Base-by-base conservation (phyloP, 371 early-diverging fungal genomes). In the Zopfochytrium polystomum region DNA sequence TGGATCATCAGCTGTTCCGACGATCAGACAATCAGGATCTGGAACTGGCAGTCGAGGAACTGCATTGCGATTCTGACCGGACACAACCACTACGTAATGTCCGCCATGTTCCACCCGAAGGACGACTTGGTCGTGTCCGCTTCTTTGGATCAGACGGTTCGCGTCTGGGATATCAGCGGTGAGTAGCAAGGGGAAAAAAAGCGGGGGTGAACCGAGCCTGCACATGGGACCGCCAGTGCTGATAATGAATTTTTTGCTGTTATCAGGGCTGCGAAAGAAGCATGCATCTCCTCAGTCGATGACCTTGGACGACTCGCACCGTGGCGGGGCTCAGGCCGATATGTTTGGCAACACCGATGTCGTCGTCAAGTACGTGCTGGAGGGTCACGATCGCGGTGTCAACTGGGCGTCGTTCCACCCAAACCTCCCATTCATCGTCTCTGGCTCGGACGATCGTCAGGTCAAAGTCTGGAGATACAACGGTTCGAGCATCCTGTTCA, bases 81-180 rank as follows among this genome's bases (percentile, higher is more conserved):
- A 1, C 99, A 98, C 77, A 96, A 94, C 67, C 98, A 99, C 77
- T 99, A 99, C 76, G 98, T 99, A n/a, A 99, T 99, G 99, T 86
- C 88, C 58, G 99, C 96, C 2, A 87, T 89, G 71, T 99, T 99
- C 82, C 94, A 99, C 68, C 95, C 96, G 43, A 92, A 89, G 63
- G 93, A 95, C 31, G 93, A 97, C 61, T 75, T 96, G 25, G 86
- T 99, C 55, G 93, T 97, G 3, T 95, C 95, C 22, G 97, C 96
- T 1, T 94, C 93, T 4, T 82, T 99, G 74, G 99, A 99, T 77
- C 95, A 96, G 72, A 98, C 99, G 18, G 91, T 99, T 0, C 85
- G 99, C 35, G 90, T 99, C 3, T 99, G 99, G 99, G 98, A 99
- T 75, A 92, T 95, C 66, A 88, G 91, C 18, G 95, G 93, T 78